Percentiles rank a stretch among this genome's conserved stretches.
phyloP scores from a whole-genome alignment of 306 rosid species.

The Lithocarpus polystachyus region DNA sequence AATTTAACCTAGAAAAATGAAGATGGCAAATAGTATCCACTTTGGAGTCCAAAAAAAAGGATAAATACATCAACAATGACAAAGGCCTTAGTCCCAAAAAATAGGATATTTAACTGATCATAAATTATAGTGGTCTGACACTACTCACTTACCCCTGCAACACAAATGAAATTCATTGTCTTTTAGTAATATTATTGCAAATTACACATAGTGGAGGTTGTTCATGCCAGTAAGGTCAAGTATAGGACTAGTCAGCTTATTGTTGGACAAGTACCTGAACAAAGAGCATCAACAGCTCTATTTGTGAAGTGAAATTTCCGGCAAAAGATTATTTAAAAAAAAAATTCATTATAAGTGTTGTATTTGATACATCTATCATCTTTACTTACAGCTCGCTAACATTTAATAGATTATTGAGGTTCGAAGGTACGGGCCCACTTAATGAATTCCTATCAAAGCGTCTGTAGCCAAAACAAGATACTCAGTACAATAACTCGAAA shows the following conservation, averaged over 20 bases:
- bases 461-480: slow-evolving; percentile 32
- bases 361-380: slow-evolving; percentile 1
- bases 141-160: no score
- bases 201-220: slow-evolving; percentile 48
- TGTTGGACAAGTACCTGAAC: slow-evolving; percentile 60
- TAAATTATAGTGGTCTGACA: background rate
- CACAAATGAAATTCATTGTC: no score
- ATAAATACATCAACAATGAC: no score
- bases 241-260: slow-evolving; percentile 46
- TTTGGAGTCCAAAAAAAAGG: background rate
- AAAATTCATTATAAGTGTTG: background rate
- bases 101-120: background rate
- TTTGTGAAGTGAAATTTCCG: background rate
- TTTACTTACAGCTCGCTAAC: slow-evolving; percentile 46
- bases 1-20: background rate
- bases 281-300: background rate
- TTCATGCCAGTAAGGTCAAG: slow-evolving; percentile 53
- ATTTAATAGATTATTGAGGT: slow-evolving; percentile 40
- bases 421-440: slow-evolving; percentile 42
- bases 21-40: background rate
- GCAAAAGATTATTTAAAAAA: background rate
- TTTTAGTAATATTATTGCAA: background rate
- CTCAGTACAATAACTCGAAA: slow-evolving; percentile 4
- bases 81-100: background rate
- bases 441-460: slow-evolving; percentile 49